Evolutionary conservation across 352 stramenopile species (phyloP).

Genomic region (Globisporangium yorkense): DNA sequence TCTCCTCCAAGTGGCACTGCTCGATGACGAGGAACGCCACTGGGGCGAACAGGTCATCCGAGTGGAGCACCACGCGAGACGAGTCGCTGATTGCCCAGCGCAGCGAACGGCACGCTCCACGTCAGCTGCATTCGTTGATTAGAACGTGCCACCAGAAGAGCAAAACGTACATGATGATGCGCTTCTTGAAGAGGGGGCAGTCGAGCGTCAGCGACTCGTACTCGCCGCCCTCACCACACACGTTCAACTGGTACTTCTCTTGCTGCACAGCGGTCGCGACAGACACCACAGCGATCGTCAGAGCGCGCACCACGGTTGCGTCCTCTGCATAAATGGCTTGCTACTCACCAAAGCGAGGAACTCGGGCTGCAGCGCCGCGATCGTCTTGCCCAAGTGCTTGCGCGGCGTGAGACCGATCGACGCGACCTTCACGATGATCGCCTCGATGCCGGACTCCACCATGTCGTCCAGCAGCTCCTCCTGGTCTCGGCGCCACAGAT

Average conservation of each 20-base stretch:
- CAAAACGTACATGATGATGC: slow-evolving; percentile 79
- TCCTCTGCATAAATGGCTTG: not conserved
- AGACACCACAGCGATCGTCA: not conserved
- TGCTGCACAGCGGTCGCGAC: slow-evolving; percentile 38
- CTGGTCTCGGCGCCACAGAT: slow-evolving; percentile 94
- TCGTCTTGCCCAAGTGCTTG: slow-evolving; percentile 81
- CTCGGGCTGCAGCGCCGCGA: slow-evolving; percentile 82
- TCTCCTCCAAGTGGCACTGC: slow-evolving; percentile 87
- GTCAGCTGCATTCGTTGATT: not conserved
- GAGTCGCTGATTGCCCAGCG: slow-evolving; percentile 53
- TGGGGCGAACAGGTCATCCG: slow-evolving; percentile 88
- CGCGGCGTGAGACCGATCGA: slow-evolving; percentile 88
- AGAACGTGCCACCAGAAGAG: not conserved
- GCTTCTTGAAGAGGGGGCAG: slow-evolving; percentile 93
- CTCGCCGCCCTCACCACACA: slow-evolving; percentile 98
- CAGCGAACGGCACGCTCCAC: not conserved
- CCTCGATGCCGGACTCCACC: slow-evolving; percentile 90
- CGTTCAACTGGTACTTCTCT: slow-evolving; percentile 95
- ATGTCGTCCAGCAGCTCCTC: slow-evolving; percentile 93
- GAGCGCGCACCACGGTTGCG: not conserved
- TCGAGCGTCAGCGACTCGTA: slow-evolving; percentile 99
- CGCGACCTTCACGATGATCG: slow-evolving; percentile 96
- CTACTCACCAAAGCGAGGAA: slow-evolving; percentile 85
- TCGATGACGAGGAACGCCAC: slow-evolving; percentile 92
- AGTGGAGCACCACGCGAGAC: slow-evolving; percentile 90